A percentile compares a stretch with the other conserved stretches of the same genome.
phyloP scores from a whole-genome alignment of 352 stramenopile genomes.

The Pythium sp. region DNA sequence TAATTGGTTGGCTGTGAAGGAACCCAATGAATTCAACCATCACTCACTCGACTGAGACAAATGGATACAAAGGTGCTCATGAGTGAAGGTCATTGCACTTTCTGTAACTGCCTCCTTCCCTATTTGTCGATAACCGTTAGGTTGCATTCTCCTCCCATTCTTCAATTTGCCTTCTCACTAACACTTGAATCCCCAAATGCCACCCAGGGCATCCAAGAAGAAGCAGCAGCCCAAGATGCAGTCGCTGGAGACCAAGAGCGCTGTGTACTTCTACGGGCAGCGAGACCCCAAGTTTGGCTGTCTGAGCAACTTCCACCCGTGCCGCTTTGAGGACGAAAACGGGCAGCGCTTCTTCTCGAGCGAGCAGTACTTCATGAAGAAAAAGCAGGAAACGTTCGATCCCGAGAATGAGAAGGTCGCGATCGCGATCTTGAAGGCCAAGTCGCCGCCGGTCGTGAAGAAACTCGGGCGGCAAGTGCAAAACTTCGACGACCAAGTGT shows the following conservation, averaged over 20 bases:
- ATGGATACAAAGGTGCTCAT: slow-evolving; percentile 1
- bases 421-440: slow-evolving; percentile 44
- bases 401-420: slow-evolving; percentile 36
- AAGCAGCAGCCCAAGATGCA: slow-evolving; percentile 9
- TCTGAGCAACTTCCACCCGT: slow-evolving; percentile 67
- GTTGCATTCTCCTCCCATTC: not conserved
- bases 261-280: slow-evolving; percentile 60
- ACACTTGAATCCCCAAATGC: not conserved
- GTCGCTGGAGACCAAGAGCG: slow-evolving; percentile 30
- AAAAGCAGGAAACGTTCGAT: slow-evolving; percentile 67
- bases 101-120: not conserved
- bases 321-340: slow-evolving; percentile 35
- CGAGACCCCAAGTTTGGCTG: slow-evolving; percentile 37
- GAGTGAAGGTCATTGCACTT: not conserved
- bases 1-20: not conserved
- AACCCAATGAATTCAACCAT: not conserved
- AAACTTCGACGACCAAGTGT: slow-evolving; percentile 53
- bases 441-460: slow-evolving; percentile 43
- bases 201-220: slow-evolving; percentile 3
- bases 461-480: slow-evolving; percentile 47
- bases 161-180: not conserved
- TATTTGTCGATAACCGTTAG: not conserved
- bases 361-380: slow-evolving; percentile 75
- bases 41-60: not conserved
- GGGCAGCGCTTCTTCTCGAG: slow-evolving; percentile 51